phyloP scores from a whole-genome alignment of 1,139 yeast species.

The Taiozyma sp. region DNA sequence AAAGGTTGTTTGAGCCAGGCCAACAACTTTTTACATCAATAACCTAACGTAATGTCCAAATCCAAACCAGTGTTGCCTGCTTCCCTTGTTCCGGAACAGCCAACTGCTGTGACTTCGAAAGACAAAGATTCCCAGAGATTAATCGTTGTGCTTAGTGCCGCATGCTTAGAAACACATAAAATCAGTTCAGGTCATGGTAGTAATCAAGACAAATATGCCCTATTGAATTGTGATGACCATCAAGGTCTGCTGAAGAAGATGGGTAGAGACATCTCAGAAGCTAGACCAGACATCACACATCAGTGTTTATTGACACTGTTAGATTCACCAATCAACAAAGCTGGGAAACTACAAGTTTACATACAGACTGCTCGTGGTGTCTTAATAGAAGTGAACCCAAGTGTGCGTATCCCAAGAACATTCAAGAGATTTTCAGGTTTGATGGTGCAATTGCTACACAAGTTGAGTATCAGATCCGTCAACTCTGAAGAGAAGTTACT shows the following conservation, averaged over 20 bases:
- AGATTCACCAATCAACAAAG: conserved; percentile 96
- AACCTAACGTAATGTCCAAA: background rate
- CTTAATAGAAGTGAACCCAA: conserved; percentile 89
- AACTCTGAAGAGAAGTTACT: conserved; percentile 91
- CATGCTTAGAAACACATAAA: conserved; percentile 92
- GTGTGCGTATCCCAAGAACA: conserved; percentile 96
- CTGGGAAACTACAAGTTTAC: conserved; percentile 93
- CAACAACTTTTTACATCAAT: background rate
- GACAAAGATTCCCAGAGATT: conserved; percentile 82
- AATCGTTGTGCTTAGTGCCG: conserved; percentile 89
- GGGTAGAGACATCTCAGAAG: conserved; percentile 97
- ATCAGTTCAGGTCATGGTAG: conserved; percentile 60
- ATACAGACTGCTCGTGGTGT: conserved; percentile 95
- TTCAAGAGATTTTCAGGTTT: conserved; percentile 95
- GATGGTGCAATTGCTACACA: conserved; percentile 94
- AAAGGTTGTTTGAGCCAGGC: background rate
- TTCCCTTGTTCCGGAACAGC: conserved; percentile 79
- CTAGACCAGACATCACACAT: conserved; percentile 97
- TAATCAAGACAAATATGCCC: conserved; percentile 88
- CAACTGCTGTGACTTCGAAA: conserved; percentile 70
- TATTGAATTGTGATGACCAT: conserved; percentile 95
- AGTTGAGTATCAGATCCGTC: conserved; percentile 87
- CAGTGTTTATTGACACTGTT: conserved; percentile 87
- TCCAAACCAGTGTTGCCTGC: conserved; percentile 42
- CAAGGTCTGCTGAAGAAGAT: conserved; percentile 91